Base-by-base conservation (phyloP, 495 filamentous ascomycete species). In the Eremomyces bilateralis region DNA sequence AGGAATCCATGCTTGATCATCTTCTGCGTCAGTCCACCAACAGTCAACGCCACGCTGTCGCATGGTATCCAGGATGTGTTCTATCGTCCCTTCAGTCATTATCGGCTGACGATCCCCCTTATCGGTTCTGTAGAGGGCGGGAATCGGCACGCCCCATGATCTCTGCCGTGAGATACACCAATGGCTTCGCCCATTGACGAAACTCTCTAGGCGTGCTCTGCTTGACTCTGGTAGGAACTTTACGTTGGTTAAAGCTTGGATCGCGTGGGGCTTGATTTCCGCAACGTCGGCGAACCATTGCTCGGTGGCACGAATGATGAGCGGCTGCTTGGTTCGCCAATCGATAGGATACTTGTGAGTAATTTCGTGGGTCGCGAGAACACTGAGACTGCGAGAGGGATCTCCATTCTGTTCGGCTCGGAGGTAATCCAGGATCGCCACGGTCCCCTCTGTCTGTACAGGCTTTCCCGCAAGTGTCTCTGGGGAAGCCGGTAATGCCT, bases 121-220 rank as follows among this genome's bases (percentile, higher is more conserved):
- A 11, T 67, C 61, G 1, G 50, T 54, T 40, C 80, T 65, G 48
- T 90, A 95, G 3, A 99, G 57, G 15, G 80, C 80, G 13, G 88
- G 88, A 37, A 99, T 95, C 0, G 90, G 88, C 13, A 94, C 76
- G 43, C 88, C 88, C 88, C 88, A 99, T 5, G 79, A 77, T 21
- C 88, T 73, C 52, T 99, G 88, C 20, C 88, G 73, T n/a, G 90
- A 95, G 45, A 99, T 91, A 50, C 88, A 99, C 88, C 88, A 99
- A 52, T 95, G 85, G 42, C 67, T 90, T 21, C 88, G 70, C 29
- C 79, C 79, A 45, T 73, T 68, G 19, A 95, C 62, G 48, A 94
- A 95, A 37, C 73, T 76, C 48, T 76, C 65, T 28, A 99, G 61
- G 28, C 90, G 63, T 1, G 65, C 62, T 41, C 63, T 71, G 3